Conservation (phyloP, 202 grass and related monocot species). For the Zizania palustris region DNA sequence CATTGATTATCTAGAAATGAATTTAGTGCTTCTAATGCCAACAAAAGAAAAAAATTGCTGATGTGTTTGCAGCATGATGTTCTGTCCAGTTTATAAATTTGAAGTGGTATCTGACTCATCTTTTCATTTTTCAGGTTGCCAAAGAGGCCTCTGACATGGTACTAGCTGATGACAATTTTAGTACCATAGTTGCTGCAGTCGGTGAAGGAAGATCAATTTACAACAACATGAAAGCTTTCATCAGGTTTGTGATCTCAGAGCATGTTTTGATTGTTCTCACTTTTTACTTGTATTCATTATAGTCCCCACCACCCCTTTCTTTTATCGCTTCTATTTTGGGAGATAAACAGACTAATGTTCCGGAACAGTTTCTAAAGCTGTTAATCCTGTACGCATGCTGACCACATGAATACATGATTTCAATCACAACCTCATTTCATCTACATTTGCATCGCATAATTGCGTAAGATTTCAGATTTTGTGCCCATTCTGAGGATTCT, state of each 20-base stretch:
- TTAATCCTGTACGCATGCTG: neutral
- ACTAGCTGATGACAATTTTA: slow-evolving; percentile 95
- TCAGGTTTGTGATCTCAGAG: slow-evolving; percentile 55
- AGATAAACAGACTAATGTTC: neutral
- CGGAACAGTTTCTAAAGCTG: neutral
- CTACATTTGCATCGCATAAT: neutral
- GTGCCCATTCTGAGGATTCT: slow-evolving; percentile 28
- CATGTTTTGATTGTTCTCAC: neutral
- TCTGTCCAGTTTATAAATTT: neutral
- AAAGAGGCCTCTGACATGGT: slow-evolving; percentile 99
- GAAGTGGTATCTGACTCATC: neutral
- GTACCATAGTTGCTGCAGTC: slow-evolving; percentile 90
- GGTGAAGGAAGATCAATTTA: slow-evolving; percentile 97
- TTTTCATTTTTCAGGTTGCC: slow-evolving; percentile 72
- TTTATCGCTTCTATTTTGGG: neutral
- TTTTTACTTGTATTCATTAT: slow-evolving; percentile 26
- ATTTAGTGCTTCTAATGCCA: neutral
- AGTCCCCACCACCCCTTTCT: neutral
- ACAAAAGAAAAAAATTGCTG: slow-evolving; percentile 26
- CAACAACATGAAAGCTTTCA: slow-evolving; percentile 99
- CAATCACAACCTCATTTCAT: neutral
- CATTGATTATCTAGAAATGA: neutral
- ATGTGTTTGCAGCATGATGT: slow-evolving; percentile 11
- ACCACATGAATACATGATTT: neutral
- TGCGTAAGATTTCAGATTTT: neutral